phyloP scores from a whole-genome alignment of 1,284 basidiomycete genomes.

The Malassezia sp. region DNA sequence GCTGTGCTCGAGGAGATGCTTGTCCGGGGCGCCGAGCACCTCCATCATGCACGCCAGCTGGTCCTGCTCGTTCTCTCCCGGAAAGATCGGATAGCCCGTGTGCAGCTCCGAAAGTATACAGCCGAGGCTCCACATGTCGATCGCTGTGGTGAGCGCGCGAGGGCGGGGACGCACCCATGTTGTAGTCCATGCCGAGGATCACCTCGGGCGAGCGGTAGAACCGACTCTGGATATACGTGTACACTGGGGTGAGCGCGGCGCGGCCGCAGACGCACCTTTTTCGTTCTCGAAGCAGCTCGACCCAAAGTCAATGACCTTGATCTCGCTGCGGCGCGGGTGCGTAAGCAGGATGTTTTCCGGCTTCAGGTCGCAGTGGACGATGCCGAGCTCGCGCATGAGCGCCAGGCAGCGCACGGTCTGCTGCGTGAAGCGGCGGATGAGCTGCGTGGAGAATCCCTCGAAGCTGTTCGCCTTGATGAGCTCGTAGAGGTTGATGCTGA shows the following conservation, averaged over 20 bases:
- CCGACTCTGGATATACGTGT: constrained; percentile 91
- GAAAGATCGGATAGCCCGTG: constrained; percentile 98
- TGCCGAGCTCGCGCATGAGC: constrained; percentile 86
- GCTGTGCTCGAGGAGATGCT: constrained; percentile 84
- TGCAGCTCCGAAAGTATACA: constrained; percentile 95
- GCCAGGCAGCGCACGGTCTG: constrained; percentile 86
- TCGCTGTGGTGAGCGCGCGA: no score
- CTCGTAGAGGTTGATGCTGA: constrained; percentile 98
- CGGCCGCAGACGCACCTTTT: no score
- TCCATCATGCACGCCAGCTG: constrained; percentile 99
- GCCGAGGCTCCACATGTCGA: constrained; percentile 95
- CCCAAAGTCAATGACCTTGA: constrained; percentile 98
- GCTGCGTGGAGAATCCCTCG: constrained; percentile 81
- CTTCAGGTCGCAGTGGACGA: constrained; percentile 99
- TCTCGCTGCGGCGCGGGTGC: constrained; percentile 87
- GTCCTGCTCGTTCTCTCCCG: constrained; percentile 91
- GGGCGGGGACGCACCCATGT: no score
- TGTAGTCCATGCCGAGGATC: constrained; percentile 45
- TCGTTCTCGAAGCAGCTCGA: constrained; percentile 97
- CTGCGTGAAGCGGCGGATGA: constrained; percentile 89
- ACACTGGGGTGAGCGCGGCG: no score
- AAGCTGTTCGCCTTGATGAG: constrained; percentile 98
- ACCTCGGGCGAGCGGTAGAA: constrained; percentile 88
- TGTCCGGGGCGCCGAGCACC: constrained; percentile 86
- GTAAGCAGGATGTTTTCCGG: constrained; percentile 95